Percentiles rank a stretch among this genome's conserved stretches.
Evolutionary conservation across 495 filamentous ascomycete species (phyloP).

Genomic region (Penicillium ucsense): DNA sequence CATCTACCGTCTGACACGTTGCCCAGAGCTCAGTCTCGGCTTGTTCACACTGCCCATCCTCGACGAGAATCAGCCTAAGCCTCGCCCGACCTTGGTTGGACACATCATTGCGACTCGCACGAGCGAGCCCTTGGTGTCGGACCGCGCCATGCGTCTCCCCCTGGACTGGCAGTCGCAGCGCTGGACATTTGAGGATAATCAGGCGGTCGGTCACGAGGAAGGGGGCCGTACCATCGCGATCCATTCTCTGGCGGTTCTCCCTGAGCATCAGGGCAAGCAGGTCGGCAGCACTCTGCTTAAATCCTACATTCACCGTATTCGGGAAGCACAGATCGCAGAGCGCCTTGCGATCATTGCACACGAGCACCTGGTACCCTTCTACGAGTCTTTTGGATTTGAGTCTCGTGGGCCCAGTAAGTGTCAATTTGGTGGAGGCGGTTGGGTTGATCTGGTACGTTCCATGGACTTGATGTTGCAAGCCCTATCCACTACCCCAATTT

Average conservation of each 20-base stretch:
- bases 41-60: slow-evolving; percentile 55
- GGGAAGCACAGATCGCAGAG: slow-evolving; percentile 56
- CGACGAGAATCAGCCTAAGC: slow-evolving; percentile 35
- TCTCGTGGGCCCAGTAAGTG: slow-evolving; percentile 55
- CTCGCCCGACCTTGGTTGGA: slow-evolving; percentile 54
- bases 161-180: slow-evolving; percentile 47
- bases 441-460: slow-evolving; percentile 50
- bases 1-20: slow-evolving; percentile 66
- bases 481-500: too few relatives aligned
- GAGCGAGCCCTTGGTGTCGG: slow-evolving; percentile 50
- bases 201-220: slow-evolving; percentile 55
- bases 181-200: slow-evolving; percentile 23
- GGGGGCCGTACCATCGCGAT: slow-evolving; percentile 63
- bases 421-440: slow-evolving; percentile 68
- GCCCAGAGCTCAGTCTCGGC: slow-evolving; percentile 72
- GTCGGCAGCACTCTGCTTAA: slow-evolving; percentile 69
- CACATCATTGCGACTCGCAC: slow-evolving; percentile 73
- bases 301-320: slow-evolving; percentile 63
- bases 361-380: slow-evolving; percentile 61
- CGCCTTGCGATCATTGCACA: slow-evolving; percentile 71
- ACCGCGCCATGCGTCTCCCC: slow-evolving; percentile 67
- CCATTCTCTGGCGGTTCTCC: slow-evolving; percentile 73
- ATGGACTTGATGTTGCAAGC: too few relatives aligned
- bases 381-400: slow-evolving; percentile 65
- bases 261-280: slow-evolving; percentile 61